Evolutionary conservation across 1,284 basidiomycete genomes (phyloP).

Genomic region (Xanthoconium separans): DNA sequence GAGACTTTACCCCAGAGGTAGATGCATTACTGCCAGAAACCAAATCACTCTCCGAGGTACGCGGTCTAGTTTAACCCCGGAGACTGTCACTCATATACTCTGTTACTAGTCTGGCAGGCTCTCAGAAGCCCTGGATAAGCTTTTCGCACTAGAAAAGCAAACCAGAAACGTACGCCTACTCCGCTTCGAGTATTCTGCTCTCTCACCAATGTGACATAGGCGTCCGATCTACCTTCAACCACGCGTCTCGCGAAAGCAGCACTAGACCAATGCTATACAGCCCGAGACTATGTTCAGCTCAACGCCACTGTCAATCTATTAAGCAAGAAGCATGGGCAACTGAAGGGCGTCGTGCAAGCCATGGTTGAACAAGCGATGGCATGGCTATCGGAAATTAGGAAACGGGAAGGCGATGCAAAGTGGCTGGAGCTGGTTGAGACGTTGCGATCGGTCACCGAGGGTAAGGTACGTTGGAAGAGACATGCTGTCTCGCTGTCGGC

Average conservation of each 20-base stretch:
- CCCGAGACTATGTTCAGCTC: conserved; percentile 66
- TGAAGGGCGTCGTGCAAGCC: conserved; percentile 87
- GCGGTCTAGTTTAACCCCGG: background rate
- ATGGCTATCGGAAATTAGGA: conserved; percentile 76
- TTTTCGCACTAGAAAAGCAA: conserved; percentile 91
- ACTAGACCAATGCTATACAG: conserved; percentile 70
- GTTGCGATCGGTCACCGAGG: conserved; percentile 90
- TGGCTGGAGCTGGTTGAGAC: conserved; percentile 92
- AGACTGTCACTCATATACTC: conserved; percentile 1
- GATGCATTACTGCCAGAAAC: conserved; percentile 60
- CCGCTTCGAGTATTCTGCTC: background rate
- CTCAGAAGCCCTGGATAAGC: conserved; percentile 86
- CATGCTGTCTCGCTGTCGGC: background rate
- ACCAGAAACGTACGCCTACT: conserved; percentile 79
- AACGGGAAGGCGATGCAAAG: conserved; percentile 64
- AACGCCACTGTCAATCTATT: conserved; percentile 75
- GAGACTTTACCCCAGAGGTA: conserved; percentile 72
- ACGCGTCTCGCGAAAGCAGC: conserved; percentile 80
- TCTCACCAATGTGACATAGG: conserved; percentile 47
- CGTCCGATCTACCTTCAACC: conserved; percentile 90
- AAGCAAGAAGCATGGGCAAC: conserved; percentile 96
- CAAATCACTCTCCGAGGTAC: conserved; percentile 54
- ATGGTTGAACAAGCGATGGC: conserved; percentile 87
- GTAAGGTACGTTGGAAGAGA: conserved; percentile 65
- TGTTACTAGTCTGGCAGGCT: conserved; percentile 68